phyloP scores from a whole-genome alignment of 768 basidiomycete species.

The Suillus luteus region DNA sequence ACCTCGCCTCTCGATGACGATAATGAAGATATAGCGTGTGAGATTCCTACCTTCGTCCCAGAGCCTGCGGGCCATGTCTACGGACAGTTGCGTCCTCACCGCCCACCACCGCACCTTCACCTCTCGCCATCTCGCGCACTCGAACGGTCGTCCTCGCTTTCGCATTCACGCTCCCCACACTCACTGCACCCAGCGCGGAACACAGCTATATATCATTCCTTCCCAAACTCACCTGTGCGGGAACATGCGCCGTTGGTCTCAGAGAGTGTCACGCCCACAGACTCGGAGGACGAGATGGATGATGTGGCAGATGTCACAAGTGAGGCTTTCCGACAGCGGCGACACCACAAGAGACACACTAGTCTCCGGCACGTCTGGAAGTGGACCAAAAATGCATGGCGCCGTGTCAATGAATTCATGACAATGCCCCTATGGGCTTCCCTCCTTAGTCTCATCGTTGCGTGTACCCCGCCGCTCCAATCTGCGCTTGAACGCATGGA shows the following conservation, averaged over 20 bases:
- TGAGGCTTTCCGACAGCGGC: constrained; percentile 21
- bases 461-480: constrained; percentile 76
- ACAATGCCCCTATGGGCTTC: constrained; percentile 74
- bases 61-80: not conserved
- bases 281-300: constrained; percentile 20
- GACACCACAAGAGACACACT: constrained; percentile 22
- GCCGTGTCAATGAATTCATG: not conserved
- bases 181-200: constrained; percentile 27
- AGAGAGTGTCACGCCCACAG: constrained; percentile 2
- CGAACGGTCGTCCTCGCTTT: not conserved
- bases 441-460: constrained; percentile 71
- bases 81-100: not conserved
- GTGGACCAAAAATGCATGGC: not conserved
- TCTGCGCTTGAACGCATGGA: constrained; percentile 61
- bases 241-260: not conserved
- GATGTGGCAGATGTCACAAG: constrained; percentile 21
- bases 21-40: not conserved
- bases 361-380: constrained; percentile 8
- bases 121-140: not conserved
- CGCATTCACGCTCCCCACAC: not conserved
- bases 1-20: not conserved
- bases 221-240: constrained; percentile 54
- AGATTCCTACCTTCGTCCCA: not conserved
- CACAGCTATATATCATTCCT: constrained; percentile 57
- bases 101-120: not conserved